Conservation (phyloP, 768 basidiomycete species). For the Lentinus tigrinus region DNA sequence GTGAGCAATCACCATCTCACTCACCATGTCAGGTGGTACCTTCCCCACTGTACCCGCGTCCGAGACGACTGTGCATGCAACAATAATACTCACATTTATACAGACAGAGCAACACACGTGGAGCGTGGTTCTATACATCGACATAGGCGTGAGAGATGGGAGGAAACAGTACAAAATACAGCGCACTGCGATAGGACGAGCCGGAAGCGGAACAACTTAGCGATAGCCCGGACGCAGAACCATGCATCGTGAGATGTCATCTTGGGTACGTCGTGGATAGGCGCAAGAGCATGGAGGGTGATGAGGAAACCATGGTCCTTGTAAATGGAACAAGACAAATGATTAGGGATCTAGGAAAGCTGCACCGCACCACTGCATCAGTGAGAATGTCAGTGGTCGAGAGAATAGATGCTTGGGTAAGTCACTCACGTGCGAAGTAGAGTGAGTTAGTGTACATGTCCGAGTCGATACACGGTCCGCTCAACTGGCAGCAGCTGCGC, state of each 20-base stretch:
- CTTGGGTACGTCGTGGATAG: background rate
- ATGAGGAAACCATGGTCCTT: background rate
- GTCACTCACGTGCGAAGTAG: conserved; percentile 7
- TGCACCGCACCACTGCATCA: background rate
- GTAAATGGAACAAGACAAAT: background rate
- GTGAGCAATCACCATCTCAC: too few relatives aligned
- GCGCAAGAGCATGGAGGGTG: background rate
- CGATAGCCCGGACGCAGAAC: background rate
- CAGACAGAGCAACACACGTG: background rate
- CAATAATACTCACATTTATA: conserved; percentile 1
- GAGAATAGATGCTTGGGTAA: background rate
- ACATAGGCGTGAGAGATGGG: background rate
- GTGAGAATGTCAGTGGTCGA: background rate
- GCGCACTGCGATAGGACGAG: background rate
- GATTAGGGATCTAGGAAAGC: conserved; percentile 9
- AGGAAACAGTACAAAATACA: background rate
- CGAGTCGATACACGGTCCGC: background rate
- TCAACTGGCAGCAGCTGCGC: background rate
- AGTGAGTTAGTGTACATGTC: conserved; percentile 12
- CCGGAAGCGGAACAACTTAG: background rate
- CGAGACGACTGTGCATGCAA: background rate
- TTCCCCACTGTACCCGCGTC: background rate
- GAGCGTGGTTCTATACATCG: conserved; percentile 13
- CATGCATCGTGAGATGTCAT: background rate
- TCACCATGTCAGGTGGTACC: too few relatives aligned